These are phyloP conservation scores for Herpetospermum pedunculosum DNA, from an alignment of 306 rosid genomes.

Conservation along the genomic window DNA sequence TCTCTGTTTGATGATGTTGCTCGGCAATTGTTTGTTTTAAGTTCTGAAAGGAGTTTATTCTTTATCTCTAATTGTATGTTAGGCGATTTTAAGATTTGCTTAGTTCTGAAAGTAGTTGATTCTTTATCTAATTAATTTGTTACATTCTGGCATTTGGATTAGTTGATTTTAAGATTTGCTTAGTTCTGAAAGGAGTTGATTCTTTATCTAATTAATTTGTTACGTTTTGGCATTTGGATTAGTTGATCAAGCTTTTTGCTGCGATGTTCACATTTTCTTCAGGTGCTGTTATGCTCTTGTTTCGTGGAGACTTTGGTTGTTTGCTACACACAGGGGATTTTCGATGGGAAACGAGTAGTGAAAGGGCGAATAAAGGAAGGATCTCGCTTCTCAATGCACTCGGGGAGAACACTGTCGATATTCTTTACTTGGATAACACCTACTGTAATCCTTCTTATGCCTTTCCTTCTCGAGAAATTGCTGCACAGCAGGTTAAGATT, in stretches of 20 bases:
- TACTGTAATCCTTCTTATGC: slow-evolving; percentile 55
- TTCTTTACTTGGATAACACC: slow-evolving; percentile 54
- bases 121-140: too few species aligned
- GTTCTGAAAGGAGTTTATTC: neutral
- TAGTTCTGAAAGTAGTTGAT: too few species aligned
- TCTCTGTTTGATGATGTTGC: neutral
- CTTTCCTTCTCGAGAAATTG: slow-evolving; percentile 42
- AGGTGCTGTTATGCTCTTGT: slow-evolving; percentile 61
- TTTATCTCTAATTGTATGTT: neutral
- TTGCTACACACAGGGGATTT: slow-evolving; percentile 59
- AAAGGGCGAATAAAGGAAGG: slow-evolving; percentile 28
- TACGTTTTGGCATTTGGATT: too few species aligned
- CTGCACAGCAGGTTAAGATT: slow-evolving; percentile 42
- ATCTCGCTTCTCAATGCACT: slow-evolving; percentile 32
- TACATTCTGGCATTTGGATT: too few species aligned
- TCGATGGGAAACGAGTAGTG: slow-evolving; percentile 45
- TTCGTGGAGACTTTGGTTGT: slow-evolving; percentile 61
- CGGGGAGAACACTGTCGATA: slow-evolving; percentile 28
- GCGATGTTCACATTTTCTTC: neutral
- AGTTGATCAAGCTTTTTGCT: neutral
- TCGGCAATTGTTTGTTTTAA: slow-evolving; percentile 14
- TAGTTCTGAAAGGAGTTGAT: too few species aligned
- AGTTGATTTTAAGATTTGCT: too few species aligned
- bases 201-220: too few species aligned
- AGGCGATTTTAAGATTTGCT: neutral